Conservation (phyloP, 2,329 filamentous ascomycete species). For the Diaporthe humulicola region DNA sequence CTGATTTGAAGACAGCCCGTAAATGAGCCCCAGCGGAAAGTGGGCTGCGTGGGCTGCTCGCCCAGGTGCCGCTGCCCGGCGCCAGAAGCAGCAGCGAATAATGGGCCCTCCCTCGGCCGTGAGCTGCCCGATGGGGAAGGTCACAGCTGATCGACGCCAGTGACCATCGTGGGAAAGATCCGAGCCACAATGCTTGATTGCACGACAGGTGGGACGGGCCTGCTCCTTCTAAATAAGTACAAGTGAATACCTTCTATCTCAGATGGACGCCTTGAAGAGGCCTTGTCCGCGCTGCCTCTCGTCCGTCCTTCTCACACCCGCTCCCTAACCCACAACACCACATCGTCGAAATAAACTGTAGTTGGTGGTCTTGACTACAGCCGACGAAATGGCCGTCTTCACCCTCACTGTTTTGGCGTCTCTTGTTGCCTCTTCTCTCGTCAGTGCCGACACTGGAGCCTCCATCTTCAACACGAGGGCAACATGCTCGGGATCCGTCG, state of each 20-base stretch:
- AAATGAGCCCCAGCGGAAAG: conserved; percentile 21
- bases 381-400: conserved; percentile 14
- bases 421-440: conserved; percentile 18
- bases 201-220: not conserved
- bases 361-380: not conserved
- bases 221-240: conserved; percentile 2
- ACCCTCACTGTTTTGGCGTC: conserved; percentile 28
- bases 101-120: conserved; percentile 10
- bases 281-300: not conserved
- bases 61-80: conserved; percentile 6
- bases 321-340: not conserved
- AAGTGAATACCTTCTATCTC: not conserved
- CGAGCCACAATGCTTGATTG: conserved; percentile 18
- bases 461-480: conserved; percentile 34
- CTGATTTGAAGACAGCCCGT: conserved; percentile 28
- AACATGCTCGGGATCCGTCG: conserved; percentile 32
- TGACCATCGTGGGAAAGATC: conserved; percentile 5
- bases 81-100: conserved; percentile 16
- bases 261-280: not conserved
- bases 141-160: conserved; percentile 18
- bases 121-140: conserved; percentile 39
- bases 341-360: not conserved
- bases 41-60: not conserved
- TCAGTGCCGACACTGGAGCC: conserved; percentile 25
- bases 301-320: not conserved